These are phyloP conservation scores for Ceratocystis destructans DNA, from an alignment of 2,329 filamentous ascomycete species.

Conservation along the genomic window DNA sequence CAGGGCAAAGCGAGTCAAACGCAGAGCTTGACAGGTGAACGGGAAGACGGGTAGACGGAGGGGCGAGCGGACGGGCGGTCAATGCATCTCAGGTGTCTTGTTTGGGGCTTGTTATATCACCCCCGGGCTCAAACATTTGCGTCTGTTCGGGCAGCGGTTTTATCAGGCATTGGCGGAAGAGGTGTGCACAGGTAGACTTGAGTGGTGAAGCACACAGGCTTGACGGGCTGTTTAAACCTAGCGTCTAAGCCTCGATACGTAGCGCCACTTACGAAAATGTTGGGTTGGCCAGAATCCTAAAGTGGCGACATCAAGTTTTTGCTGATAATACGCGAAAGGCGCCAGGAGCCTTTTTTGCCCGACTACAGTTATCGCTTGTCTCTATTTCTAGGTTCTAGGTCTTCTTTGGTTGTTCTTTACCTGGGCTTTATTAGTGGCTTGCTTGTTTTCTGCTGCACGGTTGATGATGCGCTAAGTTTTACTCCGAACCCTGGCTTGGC, in stretches of 20 bases:
- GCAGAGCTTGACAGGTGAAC: not conserved
- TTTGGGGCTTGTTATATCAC: not conserved
- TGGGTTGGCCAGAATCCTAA: not conserved
- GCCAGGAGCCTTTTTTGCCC: not conserved
- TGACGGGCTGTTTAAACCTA: no score
- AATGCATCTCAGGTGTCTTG: not conserved
- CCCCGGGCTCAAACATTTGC: not conserved
- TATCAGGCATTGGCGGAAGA: not conserved
- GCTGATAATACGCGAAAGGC: no score
- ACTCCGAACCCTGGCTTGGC: not conserved
- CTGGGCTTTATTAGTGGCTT: not conserved
- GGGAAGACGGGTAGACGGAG: not conserved
- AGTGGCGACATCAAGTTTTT: not conserved
- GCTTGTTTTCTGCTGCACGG: not conserved
- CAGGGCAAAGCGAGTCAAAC: not conserved
- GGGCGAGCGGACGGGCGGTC: not conserved
- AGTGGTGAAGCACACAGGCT: not conserved
- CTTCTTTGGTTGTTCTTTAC: not conserved
- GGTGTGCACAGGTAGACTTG: not conserved
- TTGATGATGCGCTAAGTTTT: not conserved
- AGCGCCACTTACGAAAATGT: no score
- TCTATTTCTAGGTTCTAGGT: not conserved
- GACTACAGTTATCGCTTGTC: not conserved
- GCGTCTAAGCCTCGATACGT: not conserved
- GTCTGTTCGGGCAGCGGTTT: not conserved